Conservation (phyloP, 176 grass and related monocot genomes). For the Avena insularis region DNA sequence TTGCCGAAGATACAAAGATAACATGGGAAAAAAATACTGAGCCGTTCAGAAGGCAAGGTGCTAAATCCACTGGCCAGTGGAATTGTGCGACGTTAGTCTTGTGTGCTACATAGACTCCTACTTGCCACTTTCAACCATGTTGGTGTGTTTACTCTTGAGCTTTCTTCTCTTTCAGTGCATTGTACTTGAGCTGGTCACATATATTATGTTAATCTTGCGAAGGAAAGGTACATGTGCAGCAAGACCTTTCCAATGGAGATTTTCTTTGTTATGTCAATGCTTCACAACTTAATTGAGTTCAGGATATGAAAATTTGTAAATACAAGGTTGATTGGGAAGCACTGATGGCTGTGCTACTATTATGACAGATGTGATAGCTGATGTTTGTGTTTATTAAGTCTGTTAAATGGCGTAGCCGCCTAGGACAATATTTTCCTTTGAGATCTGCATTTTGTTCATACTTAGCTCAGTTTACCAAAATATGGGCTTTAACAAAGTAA, state of each 20-base stretch:
- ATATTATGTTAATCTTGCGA: background rate
- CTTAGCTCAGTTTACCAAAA: background rate
- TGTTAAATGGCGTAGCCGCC: background rate
- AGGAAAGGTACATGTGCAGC: background rate
- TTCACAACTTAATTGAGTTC: background rate
- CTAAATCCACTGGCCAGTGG: background rate
- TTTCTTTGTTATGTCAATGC: background rate
- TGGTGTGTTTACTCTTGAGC: background rate
- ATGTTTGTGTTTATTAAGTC: background rate
- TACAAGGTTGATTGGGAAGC: background rate
- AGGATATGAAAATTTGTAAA: background rate
- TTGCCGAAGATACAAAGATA: background rate
- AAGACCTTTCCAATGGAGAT: background rate
- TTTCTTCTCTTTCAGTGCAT: background rate
- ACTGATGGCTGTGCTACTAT: background rate
- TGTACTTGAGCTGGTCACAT: background rate
- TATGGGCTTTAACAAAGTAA: background rate
- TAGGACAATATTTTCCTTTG: background rate
- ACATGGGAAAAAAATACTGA: background rate
- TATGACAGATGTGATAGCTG: background rate
- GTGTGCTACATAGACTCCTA: background rate
- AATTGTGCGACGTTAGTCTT: background rate
- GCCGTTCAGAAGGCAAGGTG: background rate
- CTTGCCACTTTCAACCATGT: background rate
- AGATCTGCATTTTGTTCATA: constrained; percentile 4